Percentiles rank a stretch among this genome's conserved stretches.
These are phyloP conservation scores for Phytophthora pseudosyringae DNA, from an alignment of 352 stramenopile genomes.

Conservation along the genomic window DNA sequence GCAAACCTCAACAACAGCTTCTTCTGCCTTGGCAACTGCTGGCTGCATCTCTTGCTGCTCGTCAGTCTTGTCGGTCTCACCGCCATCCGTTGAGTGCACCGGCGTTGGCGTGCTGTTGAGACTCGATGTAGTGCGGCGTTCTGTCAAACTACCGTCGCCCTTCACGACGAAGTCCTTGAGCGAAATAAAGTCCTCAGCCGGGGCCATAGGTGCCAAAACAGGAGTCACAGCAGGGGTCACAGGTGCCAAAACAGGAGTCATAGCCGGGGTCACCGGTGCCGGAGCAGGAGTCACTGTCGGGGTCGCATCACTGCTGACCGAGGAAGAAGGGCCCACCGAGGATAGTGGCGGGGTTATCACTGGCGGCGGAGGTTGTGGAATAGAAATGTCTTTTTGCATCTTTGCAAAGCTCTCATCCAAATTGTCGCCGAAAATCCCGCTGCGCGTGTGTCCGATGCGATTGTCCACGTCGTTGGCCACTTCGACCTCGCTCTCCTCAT, in stretches of 20 bases:
- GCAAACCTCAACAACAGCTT: conserved; percentile 1
- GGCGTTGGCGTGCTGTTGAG: conserved; percentile 35
- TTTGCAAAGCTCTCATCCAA: conserved; percentile 35
- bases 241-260: neutral
- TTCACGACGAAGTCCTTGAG: conserved; percentile 59
- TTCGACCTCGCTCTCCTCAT: conserved; percentile 12
- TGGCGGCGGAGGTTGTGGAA: conserved; percentile 12
- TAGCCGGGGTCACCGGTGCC: neutral
- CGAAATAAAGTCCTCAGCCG: conserved; percentile 52
- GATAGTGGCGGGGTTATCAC: conserved; percentile 21
- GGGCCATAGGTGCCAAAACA: neutral
- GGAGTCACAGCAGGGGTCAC: neutral
- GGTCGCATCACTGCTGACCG: conserved; percentile 21
- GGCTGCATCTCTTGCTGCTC: conserved; percentile 18
- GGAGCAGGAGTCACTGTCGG: neutral
- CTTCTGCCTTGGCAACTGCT: conserved; percentile 11
- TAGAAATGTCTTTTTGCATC: conserved; percentile 42
- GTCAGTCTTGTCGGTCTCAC: conserved; percentile 20
- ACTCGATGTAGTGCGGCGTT: conserved; percentile 30
- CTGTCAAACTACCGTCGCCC: conserved; percentile 38
- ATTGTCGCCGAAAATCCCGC: conserved; percentile 15
- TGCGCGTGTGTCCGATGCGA: conserved; percentile 11
- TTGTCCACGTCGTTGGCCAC: neutral
- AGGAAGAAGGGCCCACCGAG: conserved; percentile 20
- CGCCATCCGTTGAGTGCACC: conserved; percentile 25